A percentile compares a stretch with the other conserved stretches of the same genome.
Conservation (phyloP, 179 eudicot species). For the Sideroxylon spinosum region DNA sequence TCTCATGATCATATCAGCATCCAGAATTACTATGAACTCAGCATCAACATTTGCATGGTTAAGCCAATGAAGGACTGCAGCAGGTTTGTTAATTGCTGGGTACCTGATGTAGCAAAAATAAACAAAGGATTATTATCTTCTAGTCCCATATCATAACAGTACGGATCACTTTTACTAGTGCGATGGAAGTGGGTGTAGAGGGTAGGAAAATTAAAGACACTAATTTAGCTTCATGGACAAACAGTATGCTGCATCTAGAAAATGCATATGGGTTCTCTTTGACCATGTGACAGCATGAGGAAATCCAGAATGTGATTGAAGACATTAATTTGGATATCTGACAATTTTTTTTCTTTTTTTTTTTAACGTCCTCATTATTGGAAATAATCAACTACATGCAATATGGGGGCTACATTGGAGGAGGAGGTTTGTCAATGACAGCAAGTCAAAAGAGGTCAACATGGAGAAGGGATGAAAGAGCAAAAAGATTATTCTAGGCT, state of each 20-base stretch:
- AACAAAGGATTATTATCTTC: not conserved
- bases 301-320: not conserved
- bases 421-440: not conserved
- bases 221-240: not conserved
- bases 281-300: not conserved
- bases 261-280: not conserved
- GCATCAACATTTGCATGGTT: conserved; percentile 79
- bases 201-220: not conserved
- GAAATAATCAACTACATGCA: not conserved
- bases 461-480: not conserved
- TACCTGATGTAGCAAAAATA: conserved; percentile 48
- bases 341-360: too few relatives aligned
- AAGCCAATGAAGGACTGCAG: conserved; percentile 88
- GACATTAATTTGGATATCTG: too few relatives aligned
- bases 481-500: too few relatives aligned
- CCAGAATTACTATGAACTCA: conserved; percentile 76
- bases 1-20: conserved; percentile 96
- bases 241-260: not conserved
- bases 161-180: not conserved
- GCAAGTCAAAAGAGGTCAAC: not conserved
- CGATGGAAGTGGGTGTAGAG: not conserved
- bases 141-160: not conserved
- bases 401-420: not conserved
- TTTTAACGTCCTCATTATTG: not conserved
- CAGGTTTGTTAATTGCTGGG: conserved; percentile 97